Conservation (phyloP, 2,329 filamentous ascomycete genomes). For the Sphaerulina vaccinii region DNA sequence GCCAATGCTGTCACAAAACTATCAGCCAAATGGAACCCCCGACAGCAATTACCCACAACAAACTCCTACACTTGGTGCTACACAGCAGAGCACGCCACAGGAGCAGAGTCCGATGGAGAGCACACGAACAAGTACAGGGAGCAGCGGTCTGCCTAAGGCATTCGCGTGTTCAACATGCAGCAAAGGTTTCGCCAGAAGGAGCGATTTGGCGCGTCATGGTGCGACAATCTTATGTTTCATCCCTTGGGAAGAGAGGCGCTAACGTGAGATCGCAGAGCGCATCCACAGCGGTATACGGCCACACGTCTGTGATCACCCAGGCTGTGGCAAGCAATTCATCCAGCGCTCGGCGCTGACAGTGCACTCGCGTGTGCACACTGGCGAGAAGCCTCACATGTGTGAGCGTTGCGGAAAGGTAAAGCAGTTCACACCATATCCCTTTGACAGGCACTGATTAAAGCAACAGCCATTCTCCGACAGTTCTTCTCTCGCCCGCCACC, state of each 20-base stretch:
- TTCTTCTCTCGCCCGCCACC: constrained; percentile 87
- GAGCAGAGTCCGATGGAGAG: constrained; percentile 36
- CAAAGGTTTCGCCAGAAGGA: constrained; percentile 89
- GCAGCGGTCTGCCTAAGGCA: constrained; percentile 63
- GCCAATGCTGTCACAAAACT: constrained; percentile 56
- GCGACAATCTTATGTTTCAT: constrained; percentile 41
- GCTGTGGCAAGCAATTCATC: constrained; percentile 95
- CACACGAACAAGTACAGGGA: constrained; percentile 40
- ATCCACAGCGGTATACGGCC: constrained; percentile 91
- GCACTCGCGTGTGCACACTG: constrained; percentile 91
- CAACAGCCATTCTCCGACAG: constrained; percentile 89
- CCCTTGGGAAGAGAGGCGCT: constrained; percentile 12
- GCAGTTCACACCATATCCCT: neutral
- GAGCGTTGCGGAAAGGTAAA: constrained; percentile 92
- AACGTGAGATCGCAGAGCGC: constrained; percentile 63
- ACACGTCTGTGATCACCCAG: constrained; percentile 85
- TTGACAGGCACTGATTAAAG: constrained; percentile 30
- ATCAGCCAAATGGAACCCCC: constrained; percentile 51
- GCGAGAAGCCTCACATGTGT: constrained; percentile 97
- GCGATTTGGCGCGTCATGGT: constrained; percentile 94
- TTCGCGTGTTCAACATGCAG: constrained; percentile 87
- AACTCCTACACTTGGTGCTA: constrained; percentile 35
- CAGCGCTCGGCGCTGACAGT: constrained; percentile 94
- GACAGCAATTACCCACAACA: constrained; percentile 45
- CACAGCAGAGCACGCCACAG: constrained; percentile 38